Conservation (phyloP, 179 eudicot genomes). For the Gypsophila paniculata region DNA sequence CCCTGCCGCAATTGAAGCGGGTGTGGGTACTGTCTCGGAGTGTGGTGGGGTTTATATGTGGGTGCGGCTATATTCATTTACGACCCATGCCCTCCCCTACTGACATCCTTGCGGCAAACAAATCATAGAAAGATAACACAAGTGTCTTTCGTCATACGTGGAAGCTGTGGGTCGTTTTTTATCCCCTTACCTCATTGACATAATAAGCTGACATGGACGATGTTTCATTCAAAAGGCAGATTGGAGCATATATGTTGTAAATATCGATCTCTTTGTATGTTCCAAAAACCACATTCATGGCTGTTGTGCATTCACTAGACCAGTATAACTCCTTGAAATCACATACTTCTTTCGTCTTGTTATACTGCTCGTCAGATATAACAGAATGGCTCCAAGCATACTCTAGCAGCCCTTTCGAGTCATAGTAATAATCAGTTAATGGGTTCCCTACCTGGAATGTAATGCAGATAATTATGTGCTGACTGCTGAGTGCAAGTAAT, state of each 20-base stretch:
- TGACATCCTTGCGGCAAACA: background rate
- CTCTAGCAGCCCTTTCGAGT: slow-evolving; percentile 56
- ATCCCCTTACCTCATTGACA: slow-evolving; percentile 10
- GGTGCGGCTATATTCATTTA: too few relatives aligned
- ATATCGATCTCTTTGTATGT: slow-evolving; percentile 55
- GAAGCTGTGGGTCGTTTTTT: background rate
- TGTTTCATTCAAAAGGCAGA: slow-evolving; percentile 37
- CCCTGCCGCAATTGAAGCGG: too few relatives aligned
- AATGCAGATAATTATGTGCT: background rate
- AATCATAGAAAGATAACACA: background rate
- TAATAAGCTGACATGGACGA: slow-evolving; percentile 18
- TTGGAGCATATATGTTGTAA: slow-evolving; percentile 61
- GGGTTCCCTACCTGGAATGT: slow-evolving; percentile 61
- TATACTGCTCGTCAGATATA: slow-evolving; percentile 42
- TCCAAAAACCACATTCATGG: slow-evolving; percentile 37
- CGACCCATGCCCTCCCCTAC: too few relatives aligned
- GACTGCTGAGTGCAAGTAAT: background rate
- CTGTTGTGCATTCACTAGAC: slow-evolving; percentile 38
- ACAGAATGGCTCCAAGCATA: slow-evolving; percentile 77
- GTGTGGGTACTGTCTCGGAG: too few relatives aligned
- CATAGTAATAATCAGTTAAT: slow-evolving; percentile 50
- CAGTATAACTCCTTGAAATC: slow-evolving; percentile 41
- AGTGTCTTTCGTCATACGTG: background rate
- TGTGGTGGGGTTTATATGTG: too few relatives aligned
- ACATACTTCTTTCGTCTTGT: slow-evolving; percentile 37